Base-by-base conservation (phyloP, 305 asterid species). In the Fraxinus nigra region DNA sequence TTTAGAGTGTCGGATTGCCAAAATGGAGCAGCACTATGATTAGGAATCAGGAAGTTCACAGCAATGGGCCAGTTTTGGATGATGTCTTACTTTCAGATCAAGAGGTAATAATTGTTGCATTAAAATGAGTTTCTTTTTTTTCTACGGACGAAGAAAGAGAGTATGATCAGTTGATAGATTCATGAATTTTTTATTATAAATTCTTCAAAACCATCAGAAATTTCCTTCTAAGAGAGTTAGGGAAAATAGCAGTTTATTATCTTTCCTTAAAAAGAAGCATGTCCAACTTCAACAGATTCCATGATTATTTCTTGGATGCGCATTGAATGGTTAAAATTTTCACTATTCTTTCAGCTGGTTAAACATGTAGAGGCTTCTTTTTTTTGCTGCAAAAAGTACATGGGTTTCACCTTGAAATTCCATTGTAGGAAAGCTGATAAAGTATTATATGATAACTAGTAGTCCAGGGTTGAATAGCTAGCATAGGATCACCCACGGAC, bases 11-110 rank as follows among this genome's bases (percentile, higher is more conserved):
- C 24, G 99, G 98, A 22, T 82, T 94, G 32, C 97, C 99, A 37
- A 93, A 90, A 87, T 92, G 91, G 98, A 93, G 93, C 95, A 96
- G 99, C 92, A 92, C 92, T 61, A 79, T 74, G 84, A 94, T 94
- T 85, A 87, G 99, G 91, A 93, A 90, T 30, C 98, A 96, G 87
- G 98, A 90, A 84, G 99, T 94, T 84, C 99, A 96, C 79, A 87
- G 90, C 54, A 96, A 96, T 80, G 99, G 98, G 76, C 99, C 95
- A 78, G 98, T 96, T 85, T 89, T 96, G 77, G 99, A 96, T 85
- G 99, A 96, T 79, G 85, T 84, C 5, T 77, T 96, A 86, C 97
- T 96, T 80, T 85, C 97, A 33, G 98, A 94, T 79, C 90, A 87
- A 33, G 92, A 92, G 99, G 99, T 93, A 87, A 76, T 26, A 20